phyloP scores from a whole-genome alignment of 2,329 filamentous ascomycete species.

The Sarocladium strictum region DNA sequence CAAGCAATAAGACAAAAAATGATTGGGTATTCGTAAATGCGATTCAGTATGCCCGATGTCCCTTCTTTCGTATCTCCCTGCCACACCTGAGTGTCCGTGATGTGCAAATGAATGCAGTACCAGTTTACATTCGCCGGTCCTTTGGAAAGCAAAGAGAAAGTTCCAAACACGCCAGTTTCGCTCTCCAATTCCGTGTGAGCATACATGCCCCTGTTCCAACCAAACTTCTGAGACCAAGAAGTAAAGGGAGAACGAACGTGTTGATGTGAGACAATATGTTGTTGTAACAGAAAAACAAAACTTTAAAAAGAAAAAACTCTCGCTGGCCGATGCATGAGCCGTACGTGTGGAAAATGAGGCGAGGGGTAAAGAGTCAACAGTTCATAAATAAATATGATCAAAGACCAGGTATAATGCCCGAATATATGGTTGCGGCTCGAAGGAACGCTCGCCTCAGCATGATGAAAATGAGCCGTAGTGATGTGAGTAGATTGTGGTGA shows the following conservation, averaged over 20 bases:
- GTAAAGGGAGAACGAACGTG: background rate
- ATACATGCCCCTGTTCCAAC: background rate
- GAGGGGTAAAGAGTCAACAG: background rate
- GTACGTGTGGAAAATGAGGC: constrained; percentile 4
- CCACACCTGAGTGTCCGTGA: background rate
- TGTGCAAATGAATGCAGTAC: background rate
- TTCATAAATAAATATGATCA: background rate
- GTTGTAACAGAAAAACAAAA: constrained; percentile 1
- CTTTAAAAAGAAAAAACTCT: background rate
- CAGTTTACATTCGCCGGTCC: background rate
- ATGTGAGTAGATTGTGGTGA: background rate
- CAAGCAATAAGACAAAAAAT: background rate
- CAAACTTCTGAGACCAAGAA: background rate
- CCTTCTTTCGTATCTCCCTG: background rate
- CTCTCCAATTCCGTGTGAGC: background rate
- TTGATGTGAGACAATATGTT: background rate
- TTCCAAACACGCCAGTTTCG: background rate
- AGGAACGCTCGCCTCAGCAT: background rate
- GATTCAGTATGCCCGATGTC: background rate
- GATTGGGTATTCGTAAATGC: constrained; percentile 4
- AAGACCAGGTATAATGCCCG: no score
- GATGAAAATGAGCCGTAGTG: background rate
- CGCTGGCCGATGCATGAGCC: constrained; percentile 6
- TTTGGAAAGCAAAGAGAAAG: background rate
- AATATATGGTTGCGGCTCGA: no score